Evolutionary conservation across 2,329 filamentous ascomycete genomes (phyloP), one percentile per base, ranked within the genome.

Genomic region (Hymenoscyphus linearis): DNA sequence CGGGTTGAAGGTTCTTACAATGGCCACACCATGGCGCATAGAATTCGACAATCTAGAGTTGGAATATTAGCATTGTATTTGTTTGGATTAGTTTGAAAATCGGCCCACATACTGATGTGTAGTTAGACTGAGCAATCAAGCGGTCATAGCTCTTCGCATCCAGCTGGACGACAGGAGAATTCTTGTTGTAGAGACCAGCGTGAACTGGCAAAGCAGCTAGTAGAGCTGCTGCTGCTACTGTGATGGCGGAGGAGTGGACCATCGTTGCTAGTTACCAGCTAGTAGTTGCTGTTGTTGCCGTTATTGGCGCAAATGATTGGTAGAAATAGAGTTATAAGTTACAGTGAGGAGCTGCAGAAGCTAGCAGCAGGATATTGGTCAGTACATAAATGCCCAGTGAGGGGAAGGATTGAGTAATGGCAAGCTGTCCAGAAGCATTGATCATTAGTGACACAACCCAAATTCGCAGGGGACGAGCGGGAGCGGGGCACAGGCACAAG

Each of bases 11-110:
- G 77, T 89, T 97, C 77, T 96, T 84, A 79, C 95, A 99, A 78
- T 98, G 95, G 50, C 93, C 95, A 72, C 95, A 98, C 93, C 93
- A 98, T 26, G 93, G 93, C 9, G 93, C 93, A 72, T 96, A 98
- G 82, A 98, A 98, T 77, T 93, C 91, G 73, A 86, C 77, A 53
- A 86, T 82, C 82, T 86, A 67, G 31, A 31, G 31, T 40, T 58
- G 60, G 66, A 57, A 55, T 60, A 61, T 47, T 6, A 47, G n/a
- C 5, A 44, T 44, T 18, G 5, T 44, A 44, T 44, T 22, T 47
- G 5, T n/a, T 47, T n/a, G 4, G 7, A 47, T 47, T 16, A 18
- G 18, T 6, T 22, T 47, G n/a, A 47, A 25, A 18, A 5, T 47
- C 12, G 10, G 40, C 22, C 26, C 35, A 74, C 87, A 74, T 83